Evolutionary conservation across 768 basidiomycete genomes (phyloP).

Genomic region (Tulasnella sp.): DNA sequence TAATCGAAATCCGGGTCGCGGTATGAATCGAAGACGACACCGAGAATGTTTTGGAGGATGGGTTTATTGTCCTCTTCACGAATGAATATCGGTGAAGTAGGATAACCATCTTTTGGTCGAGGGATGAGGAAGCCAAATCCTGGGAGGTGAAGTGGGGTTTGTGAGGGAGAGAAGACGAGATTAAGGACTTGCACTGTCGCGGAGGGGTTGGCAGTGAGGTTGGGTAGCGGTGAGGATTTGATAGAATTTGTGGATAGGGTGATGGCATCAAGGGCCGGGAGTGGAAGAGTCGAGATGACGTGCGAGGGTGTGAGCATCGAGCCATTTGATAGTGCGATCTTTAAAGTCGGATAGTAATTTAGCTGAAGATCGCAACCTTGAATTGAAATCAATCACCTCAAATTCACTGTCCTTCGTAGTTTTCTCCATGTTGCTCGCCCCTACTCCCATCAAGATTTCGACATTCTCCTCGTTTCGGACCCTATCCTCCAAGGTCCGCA

Average conservation of each 20-base stretch:
- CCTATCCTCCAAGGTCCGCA: conserved; percentile 40
- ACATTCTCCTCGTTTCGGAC: conserved; percentile 48
- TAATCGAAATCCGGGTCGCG: conserved; percentile 21
- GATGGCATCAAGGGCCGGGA: conserved; percentile 40
- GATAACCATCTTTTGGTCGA: conserved; percentile 51
- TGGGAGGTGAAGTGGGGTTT: conserved; percentile 53
- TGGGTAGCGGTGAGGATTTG: conserved; percentile 35
- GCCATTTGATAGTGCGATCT: background rate
- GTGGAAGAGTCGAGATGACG: conserved; percentile 66
- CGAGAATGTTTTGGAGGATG: conserved; percentile 82
- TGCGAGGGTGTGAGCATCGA: conserved; percentile 32
- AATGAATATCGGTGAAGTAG: conserved; percentile 17
- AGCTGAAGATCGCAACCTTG: background rate
- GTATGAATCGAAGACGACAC: conserved; percentile 50
- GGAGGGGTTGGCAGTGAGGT: conserved; percentile 56
- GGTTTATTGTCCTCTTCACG: conserved; percentile 32
- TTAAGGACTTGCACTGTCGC: conserved; percentile 84
- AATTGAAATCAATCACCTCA: conserved; percentile 31
- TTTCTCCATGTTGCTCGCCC: conserved; percentile 22
- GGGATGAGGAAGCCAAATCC: conserved; percentile 96
- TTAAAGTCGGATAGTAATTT: background rate
- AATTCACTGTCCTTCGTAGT: conserved; percentile 22
- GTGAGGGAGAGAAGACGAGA: conserved; percentile 57
- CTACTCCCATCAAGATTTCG: conserved; percentile 38
- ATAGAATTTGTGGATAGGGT: conserved; percentile 29